Evolutionary conservation across 2,329 filamentous ascomycete genomes (phyloP).

Genomic region (Elsinoe arachidis): DNA sequence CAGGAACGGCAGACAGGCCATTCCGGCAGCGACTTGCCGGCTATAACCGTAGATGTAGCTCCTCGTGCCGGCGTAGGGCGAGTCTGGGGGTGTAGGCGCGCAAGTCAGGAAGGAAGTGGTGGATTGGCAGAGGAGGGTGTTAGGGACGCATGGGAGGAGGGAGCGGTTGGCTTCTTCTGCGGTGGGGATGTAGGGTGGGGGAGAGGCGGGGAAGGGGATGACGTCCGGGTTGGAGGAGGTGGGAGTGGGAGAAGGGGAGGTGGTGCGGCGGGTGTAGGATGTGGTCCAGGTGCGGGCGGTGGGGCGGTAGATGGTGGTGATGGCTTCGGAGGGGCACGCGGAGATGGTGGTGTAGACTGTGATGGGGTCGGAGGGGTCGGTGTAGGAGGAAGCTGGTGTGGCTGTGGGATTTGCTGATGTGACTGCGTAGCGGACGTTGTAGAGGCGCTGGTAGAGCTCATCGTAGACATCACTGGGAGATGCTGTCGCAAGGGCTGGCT

Average conservation of each 20-base stretch:
- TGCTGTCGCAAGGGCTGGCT: slow-evolving; percentile 10
- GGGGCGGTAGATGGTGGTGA: slow-evolving; percentile 10
- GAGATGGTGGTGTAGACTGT: slow-evolving; percentile 13
- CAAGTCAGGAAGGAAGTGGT: slow-evolving; percentile 30
- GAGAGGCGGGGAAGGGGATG: slow-evolving; percentile 15
- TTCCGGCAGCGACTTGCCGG: slow-evolving; percentile 28
- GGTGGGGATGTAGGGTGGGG: slow-evolving; percentile 16
- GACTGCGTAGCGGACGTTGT: slow-evolving; percentile 4
- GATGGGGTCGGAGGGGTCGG: slow-evolving; percentile 12
- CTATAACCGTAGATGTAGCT: slow-evolving; percentile 27
- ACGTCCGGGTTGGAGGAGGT: slow-evolving; percentile 14
- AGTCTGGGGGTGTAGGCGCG: slow-evolving; percentile 21
- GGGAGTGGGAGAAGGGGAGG: slow-evolving; percentile 15
- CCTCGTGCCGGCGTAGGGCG: slow-evolving; percentile 15
- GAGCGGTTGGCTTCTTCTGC: slow-evolving; percentile 20
- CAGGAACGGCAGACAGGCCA: slow-evolving; percentile 29
- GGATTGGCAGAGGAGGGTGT: slow-evolving; percentile 33
- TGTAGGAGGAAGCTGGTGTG: neutral
- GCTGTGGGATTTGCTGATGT: neutral
- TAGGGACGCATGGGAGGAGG: slow-evolving; percentile 32
- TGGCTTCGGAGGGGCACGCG: neutral
- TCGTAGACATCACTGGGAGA: neutral
- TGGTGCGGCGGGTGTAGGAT: slow-evolving; percentile 12
- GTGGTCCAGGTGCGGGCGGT: slow-evolving; percentile 11
- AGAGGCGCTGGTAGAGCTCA: neutral